These are phyloP conservation scores for Saccharomyces mikatae DNA, from an alignment of 805 yeast species.

Conservation along the genomic window DNA sequence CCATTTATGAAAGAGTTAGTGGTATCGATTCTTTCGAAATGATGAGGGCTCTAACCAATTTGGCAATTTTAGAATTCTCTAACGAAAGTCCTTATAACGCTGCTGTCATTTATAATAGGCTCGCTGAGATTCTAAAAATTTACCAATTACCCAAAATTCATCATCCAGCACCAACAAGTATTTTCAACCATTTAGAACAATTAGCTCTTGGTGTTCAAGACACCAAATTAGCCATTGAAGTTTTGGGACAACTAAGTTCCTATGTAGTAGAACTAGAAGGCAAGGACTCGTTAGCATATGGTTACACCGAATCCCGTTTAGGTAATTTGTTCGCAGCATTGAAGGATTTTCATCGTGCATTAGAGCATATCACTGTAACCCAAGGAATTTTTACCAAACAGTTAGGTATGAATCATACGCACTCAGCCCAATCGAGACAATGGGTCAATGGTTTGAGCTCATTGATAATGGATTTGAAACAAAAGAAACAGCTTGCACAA, in stretches of 20 bases:
- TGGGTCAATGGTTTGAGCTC: slow-evolving; percentile 53
- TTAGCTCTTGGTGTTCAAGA: slow-evolving; percentile 52
- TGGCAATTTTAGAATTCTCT: slow-evolving; percentile 63
- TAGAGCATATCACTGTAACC: slow-evolving; percentile 48
- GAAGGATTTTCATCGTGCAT: slow-evolving; percentile 48
- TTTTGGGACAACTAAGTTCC: slow-evolving; percentile 47
- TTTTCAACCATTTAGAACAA: slow-evolving; percentile 42
- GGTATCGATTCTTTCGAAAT: slow-evolving; percentile 81
- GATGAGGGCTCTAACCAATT: slow-evolving; percentile 59
- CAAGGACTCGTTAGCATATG: slow-evolving; percentile 51
- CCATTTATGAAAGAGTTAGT: slow-evolving; percentile 66
- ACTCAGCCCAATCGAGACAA: slow-evolving; percentile 58
- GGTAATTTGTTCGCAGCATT: slow-evolving; percentile 50
- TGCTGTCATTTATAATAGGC: slow-evolving; percentile 51
- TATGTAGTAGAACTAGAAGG: slow-evolving; percentile 49
- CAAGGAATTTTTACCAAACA: slow-evolving; percentile 45
- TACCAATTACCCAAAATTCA: slow-evolving; percentile 43
- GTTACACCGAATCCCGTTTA: slow-evolving; percentile 58
- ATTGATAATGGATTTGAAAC: slow-evolving; percentile 24
- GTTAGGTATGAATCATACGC: slow-evolving; percentile 60
- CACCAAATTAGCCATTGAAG: slow-evolving; percentile 43
- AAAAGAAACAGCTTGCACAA: slow-evolving; percentile 22
- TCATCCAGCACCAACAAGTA: slow-evolving; percentile 65
- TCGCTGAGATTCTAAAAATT: slow-evolving; percentile 36
- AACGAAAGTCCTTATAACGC: slow-evolving; percentile 54